These are phyloP conservation scores for Sclerospora graminicola DNA, from an alignment of 352 stramenopile genomes.

Conservation along the genomic window DNA sequence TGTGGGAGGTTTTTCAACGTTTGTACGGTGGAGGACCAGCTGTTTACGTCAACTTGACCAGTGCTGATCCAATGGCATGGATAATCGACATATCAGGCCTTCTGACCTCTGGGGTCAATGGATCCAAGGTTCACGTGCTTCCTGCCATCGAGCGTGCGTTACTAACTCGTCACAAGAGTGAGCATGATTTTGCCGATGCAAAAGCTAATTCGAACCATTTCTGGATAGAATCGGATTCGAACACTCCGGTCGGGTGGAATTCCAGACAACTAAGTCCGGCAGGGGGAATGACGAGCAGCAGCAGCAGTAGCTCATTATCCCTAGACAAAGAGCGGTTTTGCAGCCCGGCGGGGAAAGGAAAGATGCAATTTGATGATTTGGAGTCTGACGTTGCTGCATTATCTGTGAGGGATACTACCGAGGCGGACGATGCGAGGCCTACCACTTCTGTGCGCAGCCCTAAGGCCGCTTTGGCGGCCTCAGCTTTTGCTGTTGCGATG, in stretches of 20 bases:
- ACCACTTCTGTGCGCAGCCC: slow-evolving; percentile 21
- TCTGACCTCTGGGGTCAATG: slow-evolving; percentile 14
- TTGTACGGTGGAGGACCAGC: slow-evolving; percentile 54
- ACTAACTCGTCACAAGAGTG: slow-evolving; percentile 29
- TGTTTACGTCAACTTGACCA: slow-evolving; percentile 30
- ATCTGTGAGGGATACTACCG: slow-evolving; percentile 5
- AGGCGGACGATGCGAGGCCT: slow-evolving; percentile 13
- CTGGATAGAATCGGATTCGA: slow-evolving; percentile 10
- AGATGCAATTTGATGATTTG: slow-evolving; percentile 25
- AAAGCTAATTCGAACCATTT: slow-evolving; percentile 5
- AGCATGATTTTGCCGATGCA: slow-evolving; percentile 8
- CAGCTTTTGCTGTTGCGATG: slow-evolving; percentile 66
- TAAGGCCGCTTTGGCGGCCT: slow-evolving; percentile 40
- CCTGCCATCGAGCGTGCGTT: slow-evolving; percentile 36
- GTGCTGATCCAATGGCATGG: slow-evolving; percentile 20
- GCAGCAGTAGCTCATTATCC: slow-evolving; percentile 21
- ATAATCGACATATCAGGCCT: slow-evolving; percentile 33
- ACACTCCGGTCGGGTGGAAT: slow-evolving; percentile 8
- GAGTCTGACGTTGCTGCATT: slow-evolving; percentile 18
- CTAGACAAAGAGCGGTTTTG: slow-evolving; percentile 21
- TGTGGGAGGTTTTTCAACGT: slow-evolving; percentile 62
- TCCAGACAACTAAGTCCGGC: slow-evolving; percentile 18
- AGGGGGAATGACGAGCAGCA: slow-evolving; percentile 25
- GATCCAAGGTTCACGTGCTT: slow-evolving; percentile 11
- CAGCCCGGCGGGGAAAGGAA: slow-evolving; percentile 10